These are phyloP conservation scores for Tagetes patula DNA, from an alignment of 129 eudicot species.

Conservation along the genomic window DNA sequence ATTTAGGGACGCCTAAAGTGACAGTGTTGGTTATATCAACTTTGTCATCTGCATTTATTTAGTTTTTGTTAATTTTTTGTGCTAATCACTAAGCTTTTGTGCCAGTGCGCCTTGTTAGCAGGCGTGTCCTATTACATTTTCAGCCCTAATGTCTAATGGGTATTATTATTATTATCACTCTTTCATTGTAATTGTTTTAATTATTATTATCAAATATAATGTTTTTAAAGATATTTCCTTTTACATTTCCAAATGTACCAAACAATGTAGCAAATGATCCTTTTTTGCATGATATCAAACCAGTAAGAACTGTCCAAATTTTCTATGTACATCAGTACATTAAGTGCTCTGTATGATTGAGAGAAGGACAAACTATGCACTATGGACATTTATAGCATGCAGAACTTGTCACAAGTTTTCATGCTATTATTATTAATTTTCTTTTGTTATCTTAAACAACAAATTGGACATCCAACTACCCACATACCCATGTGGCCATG, in stretches of 20 bases:
- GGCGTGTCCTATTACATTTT: not conserved
- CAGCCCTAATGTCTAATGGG: not conserved
- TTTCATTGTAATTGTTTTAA: too few relatives aligned
- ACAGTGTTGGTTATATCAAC: slow-evolving; percentile 5
- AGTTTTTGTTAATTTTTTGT: not conserved
- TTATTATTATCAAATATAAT: not conserved
- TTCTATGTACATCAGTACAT: not conserved
- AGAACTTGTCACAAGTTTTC: not conserved
- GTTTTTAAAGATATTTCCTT: not conserved
- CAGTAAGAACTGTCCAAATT: slow-evolving; percentile 1
- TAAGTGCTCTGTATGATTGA: slow-evolving; percentile 12
- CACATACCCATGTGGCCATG: not conserved
- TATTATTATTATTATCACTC: not conserved
- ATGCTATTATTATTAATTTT: not conserved
- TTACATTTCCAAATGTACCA: not conserved
- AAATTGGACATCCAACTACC: not conserved
- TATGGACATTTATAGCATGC: not conserved
- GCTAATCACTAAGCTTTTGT: slow-evolving; percentile 1
- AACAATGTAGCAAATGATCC: not conserved
- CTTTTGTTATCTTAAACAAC: not conserved
- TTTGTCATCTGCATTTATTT: slow-evolving; percentile 8
- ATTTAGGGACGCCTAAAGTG: not conserved
- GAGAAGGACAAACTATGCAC: not conserved
- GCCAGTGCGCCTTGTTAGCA: slow-evolving; percentile 10
- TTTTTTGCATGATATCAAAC: slow-evolving; percentile 7